Evolutionary conservation across 352 stramenopile species (phyloP).

Genomic region (Pythium rishiriense): DNA sequence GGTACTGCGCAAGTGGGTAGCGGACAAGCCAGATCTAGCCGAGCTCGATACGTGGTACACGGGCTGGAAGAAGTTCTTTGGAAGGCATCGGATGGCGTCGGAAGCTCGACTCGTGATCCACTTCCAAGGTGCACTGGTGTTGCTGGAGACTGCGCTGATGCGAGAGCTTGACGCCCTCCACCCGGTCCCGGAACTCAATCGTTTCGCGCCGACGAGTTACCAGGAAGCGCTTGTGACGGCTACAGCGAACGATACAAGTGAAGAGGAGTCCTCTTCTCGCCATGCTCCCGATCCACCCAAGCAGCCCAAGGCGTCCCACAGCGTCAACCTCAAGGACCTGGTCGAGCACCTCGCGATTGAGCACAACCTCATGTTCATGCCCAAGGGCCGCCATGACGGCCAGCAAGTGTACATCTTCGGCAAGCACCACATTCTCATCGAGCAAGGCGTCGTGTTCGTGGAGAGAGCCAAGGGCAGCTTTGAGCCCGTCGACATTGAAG

Average conservation of each 20-base stretch:
- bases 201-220: conserved; percentile 56
- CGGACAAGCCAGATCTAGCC: conserved; percentile 37
- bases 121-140: conserved; percentile 72
- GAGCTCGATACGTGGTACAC: conserved; percentile 86
- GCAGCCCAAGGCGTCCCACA: conserved; percentile 36
- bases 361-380: conserved; percentile 81
- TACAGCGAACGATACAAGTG: conserved; percentile 22
- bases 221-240: conserved; percentile 71
- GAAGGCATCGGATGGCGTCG: conserved; percentile 52
- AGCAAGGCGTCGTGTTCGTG: conserved; percentile 81
- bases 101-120: conserved; percentile 70
- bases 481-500: conserved; percentile 72
- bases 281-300: background rate
- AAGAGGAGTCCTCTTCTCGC: background rate
- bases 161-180: conserved; percentile 18
- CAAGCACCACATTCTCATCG: conserved; percentile 80
- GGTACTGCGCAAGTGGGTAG: conserved; percentile 80
- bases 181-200: conserved; percentile 54
- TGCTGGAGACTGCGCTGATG: conserved; percentile 53
- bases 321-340: conserved; percentile 77
- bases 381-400: conserved; percentile 72
- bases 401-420: conserved; percentile 83
- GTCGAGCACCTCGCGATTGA: conserved; percentile 80
- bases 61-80: conserved; percentile 85
- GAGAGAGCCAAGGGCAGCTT: conserved; percentile 66